A percentile compares a stretch with the other conserved stretches of the same genome.
Conservation (phyloP, 495 filamentous ascomycete species). For the Daldinia caldariorum region DNA sequence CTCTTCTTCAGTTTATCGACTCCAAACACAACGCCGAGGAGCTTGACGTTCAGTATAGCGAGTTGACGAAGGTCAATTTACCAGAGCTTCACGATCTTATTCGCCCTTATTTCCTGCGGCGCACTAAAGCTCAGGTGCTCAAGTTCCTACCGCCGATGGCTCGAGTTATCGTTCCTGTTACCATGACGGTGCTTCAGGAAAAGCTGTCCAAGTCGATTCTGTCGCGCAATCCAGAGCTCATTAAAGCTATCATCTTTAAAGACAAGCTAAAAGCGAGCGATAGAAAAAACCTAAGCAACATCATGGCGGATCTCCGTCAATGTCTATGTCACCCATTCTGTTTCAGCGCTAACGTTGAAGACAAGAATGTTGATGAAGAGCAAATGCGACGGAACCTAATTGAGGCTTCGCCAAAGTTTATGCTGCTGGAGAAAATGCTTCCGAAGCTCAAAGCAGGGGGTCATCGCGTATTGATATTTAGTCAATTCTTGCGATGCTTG, state of each 20-base stretch:
- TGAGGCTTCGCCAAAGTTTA: constrained; percentile 90
- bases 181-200: constrained; percentile 91
- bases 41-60: constrained; percentile 78
- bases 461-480: constrained; percentile 94
- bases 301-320: constrained; percentile 94
- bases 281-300: constrained; percentile 84
- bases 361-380: constrained; percentile 64
- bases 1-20: constrained; percentile 92
- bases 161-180: constrained; percentile 92
- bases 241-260: constrained; percentile 80
- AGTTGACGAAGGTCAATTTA: constrained; percentile 82
- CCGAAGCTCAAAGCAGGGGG: constrained; percentile 89
- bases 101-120: constrained; percentile 73
- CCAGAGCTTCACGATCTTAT: constrained; percentile 83
- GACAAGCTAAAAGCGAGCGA: constrained; percentile 73
- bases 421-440: constrained; percentile 86
- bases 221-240: constrained; percentile 85
- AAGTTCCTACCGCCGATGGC: constrained; percentile 91
- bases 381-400: constrained; percentile 80
- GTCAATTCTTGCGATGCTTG: constrained; percentile 90
- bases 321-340: constrained; percentile 96
- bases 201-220: constrained; percentile 95
- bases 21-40: constrained; percentile 68
- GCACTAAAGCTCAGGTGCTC: constrained; percentile 90
- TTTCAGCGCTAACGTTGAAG: constrained; percentile 89